Evolutionary conservation across 345 rosid genomes (phyloP).

Genomic region (Citrus maxima): DNA sequence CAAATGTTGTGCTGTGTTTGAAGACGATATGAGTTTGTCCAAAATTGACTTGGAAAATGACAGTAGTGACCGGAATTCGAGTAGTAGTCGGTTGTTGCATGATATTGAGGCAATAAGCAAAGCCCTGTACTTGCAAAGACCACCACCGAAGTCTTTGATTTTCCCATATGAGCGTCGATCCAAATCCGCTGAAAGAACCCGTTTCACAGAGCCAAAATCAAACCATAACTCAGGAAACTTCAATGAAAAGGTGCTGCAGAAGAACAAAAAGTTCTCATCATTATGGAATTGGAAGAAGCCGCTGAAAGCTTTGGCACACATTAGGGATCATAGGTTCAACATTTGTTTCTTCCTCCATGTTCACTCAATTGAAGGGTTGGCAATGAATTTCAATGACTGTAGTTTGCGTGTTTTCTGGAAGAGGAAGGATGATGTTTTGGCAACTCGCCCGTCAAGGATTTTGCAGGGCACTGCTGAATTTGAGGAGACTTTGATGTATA

Average conservation of each 20-base stretch:
- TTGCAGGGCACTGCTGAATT: constrained; percentile 55
- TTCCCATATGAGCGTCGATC: constrained; percentile 39
- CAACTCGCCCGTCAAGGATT: constrained; percentile 46
- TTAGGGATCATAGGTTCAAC: constrained; percentile 48
- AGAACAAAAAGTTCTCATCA: constrained; percentile 47
- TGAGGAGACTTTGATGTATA: constrained; percentile 62
- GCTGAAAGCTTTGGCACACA: constrained; percentile 65
- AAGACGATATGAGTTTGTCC: constrained; percentile 42
- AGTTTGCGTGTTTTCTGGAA: constrained; percentile 64
- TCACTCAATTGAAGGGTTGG: constrained; percentile 76
- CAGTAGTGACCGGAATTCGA: constrained; percentile 27
- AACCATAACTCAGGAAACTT: constrained; percentile 17
- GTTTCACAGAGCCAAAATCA: constrained; percentile 23
- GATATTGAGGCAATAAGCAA: constrained; percentile 78
- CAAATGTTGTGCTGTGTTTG: constrained; percentile 18
- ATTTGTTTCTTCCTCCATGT: constrained; percentile 70
- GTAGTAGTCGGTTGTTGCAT: constrained; percentile 50
- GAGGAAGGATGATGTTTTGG: constrained; percentile 59
- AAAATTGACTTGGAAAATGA: constrained; percentile 26
- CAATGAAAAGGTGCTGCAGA: constrained; percentile 19
- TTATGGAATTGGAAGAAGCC: constrained; percentile 84
- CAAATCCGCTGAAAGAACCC: constrained; percentile 41
- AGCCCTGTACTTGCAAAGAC: constrained; percentile 56
- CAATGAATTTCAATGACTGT: constrained; percentile 39
- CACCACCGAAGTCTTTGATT: constrained; percentile 37